Evolutionary conservation across 2,329 filamentous ascomycete species (phyloP).

Genomic region (Fusarium sp.): DNA sequence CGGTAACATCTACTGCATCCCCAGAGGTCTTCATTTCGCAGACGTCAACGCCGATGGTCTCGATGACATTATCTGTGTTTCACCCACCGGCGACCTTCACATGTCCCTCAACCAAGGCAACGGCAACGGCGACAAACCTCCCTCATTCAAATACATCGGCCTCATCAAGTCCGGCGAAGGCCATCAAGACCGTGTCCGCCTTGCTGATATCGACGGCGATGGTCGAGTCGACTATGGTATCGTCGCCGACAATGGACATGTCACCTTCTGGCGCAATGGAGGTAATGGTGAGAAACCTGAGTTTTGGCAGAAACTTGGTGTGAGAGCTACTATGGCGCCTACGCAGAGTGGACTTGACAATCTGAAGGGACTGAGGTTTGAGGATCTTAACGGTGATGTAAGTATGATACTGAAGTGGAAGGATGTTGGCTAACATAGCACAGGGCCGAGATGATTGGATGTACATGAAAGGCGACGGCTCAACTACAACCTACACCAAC

Average conservation of each 20-base stretch:
- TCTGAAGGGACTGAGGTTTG: conserved; percentile 9
- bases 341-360: not conserved
- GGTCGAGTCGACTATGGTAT: conserved; percentile 51
- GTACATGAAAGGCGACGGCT: conserved; percentile 35
- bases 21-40: not conserved
- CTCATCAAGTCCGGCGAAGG: conserved; percentile 6
- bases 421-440: rapidly evolving
- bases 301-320: conserved; percentile 51
- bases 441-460: conserved; percentile 41
- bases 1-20: not conserved
- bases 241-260: conserved; percentile 40
- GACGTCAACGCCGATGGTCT: conserved; percentile 32
- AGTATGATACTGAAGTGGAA: not conserved
- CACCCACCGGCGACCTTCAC: not conserved
- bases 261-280: conserved; percentile 50
- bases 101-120: conserved; percentile 2
- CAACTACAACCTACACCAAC: conserved; percentile 41
- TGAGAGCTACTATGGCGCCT: not conserved
- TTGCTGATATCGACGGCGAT: conserved; percentile 47
- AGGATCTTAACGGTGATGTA: conserved; percentile 35
- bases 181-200: conserved; percentile 32
- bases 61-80: not conserved
- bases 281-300: conserved; percentile 43
- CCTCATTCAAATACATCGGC: conserved; percentile 1
- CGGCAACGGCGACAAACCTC: not conserved